Evolutionary conservation across 768 basidiomycete genomes (phyloP), one percentile per base, ranked within the genome.

Genomic region (Auriscalpium vulgare): DNA sequence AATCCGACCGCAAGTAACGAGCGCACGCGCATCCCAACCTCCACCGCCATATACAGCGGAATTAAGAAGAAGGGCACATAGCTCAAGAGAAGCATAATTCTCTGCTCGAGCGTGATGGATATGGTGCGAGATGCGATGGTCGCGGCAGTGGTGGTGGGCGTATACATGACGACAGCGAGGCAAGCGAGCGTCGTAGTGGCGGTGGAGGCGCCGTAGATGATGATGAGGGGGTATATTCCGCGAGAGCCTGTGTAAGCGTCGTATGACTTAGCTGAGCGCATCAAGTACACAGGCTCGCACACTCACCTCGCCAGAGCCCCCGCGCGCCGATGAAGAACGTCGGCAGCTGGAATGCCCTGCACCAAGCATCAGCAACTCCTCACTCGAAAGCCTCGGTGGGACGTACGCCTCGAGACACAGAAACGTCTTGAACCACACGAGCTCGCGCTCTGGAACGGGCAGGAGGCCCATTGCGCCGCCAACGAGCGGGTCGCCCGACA

Each of bases 41-140:
- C 88, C n/a, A 86, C 59, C 0, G 83, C 73, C 80, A 94, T 90
- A 3, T 78, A 65, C 10, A 88, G 60, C 0, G 91, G 88, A 2
- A 92, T 68, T 8, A 89, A 34, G 56, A 87, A 80, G 75, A 88
- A 93, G 2, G 90, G 87, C 3, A 90, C 66, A 64, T 93, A 93
- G 62, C 81, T 83, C 6, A 76, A 75, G 14, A 92, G 72, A 19
- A 93, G 72, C 48, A 85, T 62, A 19, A 74, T 53, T 6, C 77
- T 74, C 59, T 93, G 85, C n/a, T 66, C 67, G 0, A 64, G 47
- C 0, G 82, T 77, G 48, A 88, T 57, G 17, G 78, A 73, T 23
- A 69, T 62, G 3, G 74, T 56, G 1, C 66, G 64, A 4, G 66
- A 54, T 36, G 67, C 66, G 14, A 67, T 56, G 1, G 73, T 69